A percentile compares a stretch with the other conserved stretches of the same genome.
phyloP scores from a whole-genome alignment of 805 yeast species.

The Candida easanensis region DNA sequence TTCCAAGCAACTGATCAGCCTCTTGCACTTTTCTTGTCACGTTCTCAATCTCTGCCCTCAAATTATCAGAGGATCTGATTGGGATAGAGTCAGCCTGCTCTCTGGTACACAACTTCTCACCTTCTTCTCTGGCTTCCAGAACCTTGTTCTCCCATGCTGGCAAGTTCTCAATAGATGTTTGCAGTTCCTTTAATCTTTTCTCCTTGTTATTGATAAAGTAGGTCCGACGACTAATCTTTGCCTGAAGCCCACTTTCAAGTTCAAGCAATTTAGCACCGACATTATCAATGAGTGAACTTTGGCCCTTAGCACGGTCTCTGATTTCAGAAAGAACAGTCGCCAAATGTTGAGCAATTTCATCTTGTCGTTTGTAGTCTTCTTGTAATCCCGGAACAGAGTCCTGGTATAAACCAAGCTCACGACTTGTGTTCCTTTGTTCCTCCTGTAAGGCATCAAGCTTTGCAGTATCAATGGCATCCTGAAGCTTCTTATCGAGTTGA shows the following conservation, averaged over 20 bases:
- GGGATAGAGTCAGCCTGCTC: conserved; percentile 42
- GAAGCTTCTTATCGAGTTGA: conserved; percentile 37
- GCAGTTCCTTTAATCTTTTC: conserved; percentile 21
- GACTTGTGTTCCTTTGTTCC: conserved; percentile 1
- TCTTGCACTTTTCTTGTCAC: conserved; percentile 46
- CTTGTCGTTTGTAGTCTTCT: conserved; percentile 21
- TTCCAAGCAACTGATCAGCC: conserved; percentile 53
- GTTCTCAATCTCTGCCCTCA: conserved; percentile 45
- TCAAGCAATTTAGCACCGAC: conserved; percentile 7
- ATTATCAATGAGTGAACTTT: conserved; percentile 23
- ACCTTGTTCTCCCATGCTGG: conserved; percentile 20
- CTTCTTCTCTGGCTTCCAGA: conserved; percentile 25
- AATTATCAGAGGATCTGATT: conserved; percentile 43
- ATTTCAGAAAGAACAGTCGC: conserved; percentile 20
- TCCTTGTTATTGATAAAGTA: conserved; percentile 18
- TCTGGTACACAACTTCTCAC: conserved; percentile 42
- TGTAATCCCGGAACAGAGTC: conserved; percentile 27
- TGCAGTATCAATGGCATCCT: conserved; percentile 44
- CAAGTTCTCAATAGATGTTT: conserved; percentile 17
- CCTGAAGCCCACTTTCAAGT: conserved; percentile 12
- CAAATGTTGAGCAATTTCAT: conserved; percentile 20
- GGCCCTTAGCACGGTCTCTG: conserved; percentile 22
- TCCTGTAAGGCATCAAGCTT: conserved; percentile 31
- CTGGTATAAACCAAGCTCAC: conserved; percentile 11
- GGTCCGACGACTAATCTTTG: conserved; percentile 12